Evolutionary conservation across 352 stramenopile species (phyloP), one percentile per base, ranked within the genome.

Genomic region (Phytophthora macrochlamydospora): DNA sequence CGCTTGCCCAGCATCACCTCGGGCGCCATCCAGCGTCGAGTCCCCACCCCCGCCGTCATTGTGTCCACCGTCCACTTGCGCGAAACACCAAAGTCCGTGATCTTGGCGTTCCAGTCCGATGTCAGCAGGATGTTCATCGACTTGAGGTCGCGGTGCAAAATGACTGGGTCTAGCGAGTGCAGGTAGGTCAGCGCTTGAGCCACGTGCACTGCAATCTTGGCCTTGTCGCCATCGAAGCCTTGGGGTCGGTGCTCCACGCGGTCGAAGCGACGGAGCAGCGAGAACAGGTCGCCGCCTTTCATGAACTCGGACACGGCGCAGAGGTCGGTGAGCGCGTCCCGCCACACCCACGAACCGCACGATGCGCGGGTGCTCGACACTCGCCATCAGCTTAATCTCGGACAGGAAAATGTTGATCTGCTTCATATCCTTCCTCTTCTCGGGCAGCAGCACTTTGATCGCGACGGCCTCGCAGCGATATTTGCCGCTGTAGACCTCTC

Each of bases 381-480:
- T 72, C 7, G 81, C 69, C 73, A 91, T 86, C 49, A 89, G 62
- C 55, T 84, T 84, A 42, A 83, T 79, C 57, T 91, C 79, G 12
- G 57, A 56, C 24, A 87, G 56, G 57, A 91, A 89, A 9, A 71
- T 69, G 24, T 80, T 73, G 43, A 89, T 86, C 52, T 89, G 68
- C 30, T 65, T 62, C 73, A 81, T 69, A 33, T 81, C 70, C 33
- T 69, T 75, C 32, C 67, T 58, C 45, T 78, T 79, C 14, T 77
- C 71, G 13, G 59, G 59, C 8, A 74, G 53, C 11, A 81, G 48
- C 49, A 84, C 68, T 61, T 91, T 91, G 52, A 90, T 85, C 12
- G 78, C 82, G 33, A 91, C 76, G 2, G 48, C 52, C n/a, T 81
- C 55, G 13, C 60, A 70, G 13, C 68, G 71, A 54, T 89, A 91